phyloP scores from a whole-genome alignment of 1,284 basidiomycete species.

The Sporisorium reilianum region DNA sequence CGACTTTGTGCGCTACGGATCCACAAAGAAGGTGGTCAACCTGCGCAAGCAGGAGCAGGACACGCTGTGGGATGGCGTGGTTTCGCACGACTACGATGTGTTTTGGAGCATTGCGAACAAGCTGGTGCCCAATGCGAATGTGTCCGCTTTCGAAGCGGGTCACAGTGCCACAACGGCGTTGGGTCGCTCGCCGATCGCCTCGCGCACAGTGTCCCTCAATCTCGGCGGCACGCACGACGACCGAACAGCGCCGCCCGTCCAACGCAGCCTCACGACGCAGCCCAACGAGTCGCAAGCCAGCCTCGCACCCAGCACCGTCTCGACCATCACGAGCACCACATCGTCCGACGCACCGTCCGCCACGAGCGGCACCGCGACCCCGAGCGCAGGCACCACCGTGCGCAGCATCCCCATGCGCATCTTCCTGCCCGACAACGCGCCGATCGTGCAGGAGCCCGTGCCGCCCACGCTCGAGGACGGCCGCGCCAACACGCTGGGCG shows the following conservation, averaged over 20 bases:
- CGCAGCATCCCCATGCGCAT: slow-evolving; percentile 76
- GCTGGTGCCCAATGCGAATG: slow-evolving; percentile 72
- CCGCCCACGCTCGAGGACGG: slow-evolving; percentile 74
- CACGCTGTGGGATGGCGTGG: slow-evolving; percentile 59
- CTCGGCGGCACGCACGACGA: slow-evolving; percentile 22
- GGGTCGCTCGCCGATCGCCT: slow-evolving; percentile 20
- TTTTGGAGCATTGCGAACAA: slow-evolving; percentile 92
- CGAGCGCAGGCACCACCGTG: slow-evolving; percentile 19
- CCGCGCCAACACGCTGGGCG: slow-evolving; percentile 71
- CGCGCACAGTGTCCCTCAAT: slow-evolving; percentile 30
- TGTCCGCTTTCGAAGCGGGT: slow-evolving; percentile 1
- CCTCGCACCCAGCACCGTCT: slow-evolving; percentile 41
- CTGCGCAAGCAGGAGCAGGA: slow-evolving; percentile 61
- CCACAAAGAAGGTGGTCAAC: slow-evolving; percentile 58
- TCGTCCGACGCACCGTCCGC: slow-evolving; percentile 30
- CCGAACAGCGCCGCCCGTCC: slow-evolving; percentile 7
- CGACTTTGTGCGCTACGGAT: slow-evolving; percentile 64
- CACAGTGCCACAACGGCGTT: not conserved
- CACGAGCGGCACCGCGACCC: slow-evolving; percentile 15
- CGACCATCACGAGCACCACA: slow-evolving; percentile 37
- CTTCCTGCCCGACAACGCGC: slow-evolving; percentile 86
- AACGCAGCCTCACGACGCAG: slow-evolving; percentile 39
- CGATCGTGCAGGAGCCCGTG: slow-evolving; percentile 87
- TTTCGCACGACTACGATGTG: slow-evolving; percentile 88
- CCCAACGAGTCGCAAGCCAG: slow-evolving; percentile 43